Evolutionary conservation across 495 filamentous ascomycete genomes (phyloP).

Genomic region (Wilcoxina mikolae): DNA sequence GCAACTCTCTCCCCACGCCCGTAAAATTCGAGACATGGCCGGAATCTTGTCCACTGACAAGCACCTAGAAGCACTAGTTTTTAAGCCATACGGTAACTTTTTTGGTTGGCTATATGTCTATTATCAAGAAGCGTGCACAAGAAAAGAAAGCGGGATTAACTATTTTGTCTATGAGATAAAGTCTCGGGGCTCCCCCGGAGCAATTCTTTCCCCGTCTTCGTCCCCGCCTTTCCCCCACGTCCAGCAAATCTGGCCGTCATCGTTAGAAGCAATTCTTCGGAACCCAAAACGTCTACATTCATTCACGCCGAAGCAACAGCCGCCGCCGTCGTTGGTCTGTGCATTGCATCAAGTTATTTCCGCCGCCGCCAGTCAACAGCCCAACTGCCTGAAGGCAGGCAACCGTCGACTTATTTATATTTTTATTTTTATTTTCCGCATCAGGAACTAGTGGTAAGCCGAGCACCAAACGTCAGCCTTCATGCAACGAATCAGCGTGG

Average conservation of each 20-base stretch:
- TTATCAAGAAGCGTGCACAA: too few relatives aligned
- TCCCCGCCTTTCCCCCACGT: neutral
- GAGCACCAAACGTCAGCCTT: neutral
- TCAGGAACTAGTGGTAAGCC: neutral
- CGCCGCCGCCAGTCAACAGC: neutral
- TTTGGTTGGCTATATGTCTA: neutral
- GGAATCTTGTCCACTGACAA: too few relatives aligned
- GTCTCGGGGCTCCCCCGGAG: neutral
- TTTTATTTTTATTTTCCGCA: constrained; percentile 3
- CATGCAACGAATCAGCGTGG: neutral
- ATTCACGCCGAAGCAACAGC: neutral
- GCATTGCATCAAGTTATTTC: neutral
- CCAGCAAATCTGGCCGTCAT: neutral
- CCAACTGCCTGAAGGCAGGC: neutral
- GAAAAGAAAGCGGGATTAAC: too few relatives aligned
- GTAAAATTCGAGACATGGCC: neutral
- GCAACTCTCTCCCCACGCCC: too few relatives aligned
- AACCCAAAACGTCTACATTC: neutral
- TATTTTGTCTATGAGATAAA: neutral
- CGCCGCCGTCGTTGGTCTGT: neutral
- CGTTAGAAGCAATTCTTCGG: neutral
- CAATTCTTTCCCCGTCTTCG: neutral
- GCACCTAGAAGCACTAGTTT: neutral
- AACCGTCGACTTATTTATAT: neutral
- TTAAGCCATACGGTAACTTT: neutral